Conservation (phyloP, 768 basidiomycete genomes). For the Mycena rosella region DNA sequence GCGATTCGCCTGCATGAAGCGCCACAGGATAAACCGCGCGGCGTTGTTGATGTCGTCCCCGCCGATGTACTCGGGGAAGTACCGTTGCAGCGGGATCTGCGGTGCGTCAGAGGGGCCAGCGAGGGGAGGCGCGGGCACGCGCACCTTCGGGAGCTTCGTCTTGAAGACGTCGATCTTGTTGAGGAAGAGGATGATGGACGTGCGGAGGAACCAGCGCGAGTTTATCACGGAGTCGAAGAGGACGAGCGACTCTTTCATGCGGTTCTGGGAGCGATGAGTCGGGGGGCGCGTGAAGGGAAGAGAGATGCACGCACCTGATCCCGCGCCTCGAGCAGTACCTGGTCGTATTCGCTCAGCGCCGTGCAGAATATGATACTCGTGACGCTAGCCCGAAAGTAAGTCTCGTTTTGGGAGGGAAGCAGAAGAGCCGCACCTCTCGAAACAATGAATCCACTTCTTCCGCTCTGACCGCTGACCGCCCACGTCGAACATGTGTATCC, state of each 20-base stretch:
- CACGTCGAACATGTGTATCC: conserved; percentile 82
- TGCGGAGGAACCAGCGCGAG: conserved; percentile 92
- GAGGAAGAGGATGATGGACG: conserved; percentile 91
- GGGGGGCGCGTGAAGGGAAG: conserved; percentile 37
- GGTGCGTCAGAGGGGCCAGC: not conserved
- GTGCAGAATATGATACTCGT: conserved; percentile 78
- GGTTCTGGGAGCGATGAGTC: conserved; percentile 72
- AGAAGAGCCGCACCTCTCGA: conserved; percentile 52
- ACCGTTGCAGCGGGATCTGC: conserved; percentile 56
- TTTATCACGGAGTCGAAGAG: conserved; percentile 95
- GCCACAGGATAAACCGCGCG: conserved; percentile 82
- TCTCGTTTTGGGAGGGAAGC: conserved; percentile 40
- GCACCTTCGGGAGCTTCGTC: conserved; percentile 79
- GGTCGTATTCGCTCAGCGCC: conserved; percentile 72
- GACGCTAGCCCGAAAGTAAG: conserved; percentile 45
- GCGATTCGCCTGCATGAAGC: conserved; percentile 75
- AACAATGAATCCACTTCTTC: conserved; percentile 85
- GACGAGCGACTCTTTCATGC: conserved; percentile 92
- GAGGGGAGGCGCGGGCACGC: conserved; percentile 1
- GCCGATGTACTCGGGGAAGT: conserved; percentile 64
- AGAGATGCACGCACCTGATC: conserved; percentile 61
- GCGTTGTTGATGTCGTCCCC: conserved; percentile 81
- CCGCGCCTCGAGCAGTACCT: conserved; percentile 66
- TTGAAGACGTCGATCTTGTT: conserved; percentile 97
- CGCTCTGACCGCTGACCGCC: conserved; percentile 85